Evolutionary conservation across 2,329 filamentous ascomycete genomes (phyloP).

Genomic region (Lecanicillium sp.): DNA sequence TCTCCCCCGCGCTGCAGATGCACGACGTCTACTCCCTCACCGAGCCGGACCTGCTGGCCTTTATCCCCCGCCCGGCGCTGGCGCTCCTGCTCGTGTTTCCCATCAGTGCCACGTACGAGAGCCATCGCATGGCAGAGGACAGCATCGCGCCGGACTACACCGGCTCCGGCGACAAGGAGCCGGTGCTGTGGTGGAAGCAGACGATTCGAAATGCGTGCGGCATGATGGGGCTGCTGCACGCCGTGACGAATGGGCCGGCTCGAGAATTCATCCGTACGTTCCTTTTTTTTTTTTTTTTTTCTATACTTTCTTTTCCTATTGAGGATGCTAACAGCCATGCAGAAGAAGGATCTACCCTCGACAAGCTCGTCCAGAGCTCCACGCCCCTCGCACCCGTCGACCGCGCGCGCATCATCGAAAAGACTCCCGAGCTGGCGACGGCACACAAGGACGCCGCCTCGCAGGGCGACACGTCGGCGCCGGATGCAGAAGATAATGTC

Average conservation of each 20-base stretch:
- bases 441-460: conserved; percentile 74
- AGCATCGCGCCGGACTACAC: conserved; percentile 52
- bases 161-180: conserved; percentile 60
- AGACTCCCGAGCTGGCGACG: conserved; percentile 63
- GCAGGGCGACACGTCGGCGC: conserved; percentile 70
- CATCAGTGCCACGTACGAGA: conserved; percentile 71
- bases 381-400: conserved; percentile 57
- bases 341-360: conserved; percentile 49
- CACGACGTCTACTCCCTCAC: conserved; percentile 90
- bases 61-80: conserved; percentile 80
- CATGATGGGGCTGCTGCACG: conserved; percentile 80
- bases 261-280: conserved; percentile 49
- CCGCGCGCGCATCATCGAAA: conserved; percentile 69
- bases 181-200: conserved; percentile 89
- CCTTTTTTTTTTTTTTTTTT: neutral
- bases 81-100: conserved; percentile 92
- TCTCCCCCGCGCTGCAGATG: conserved; percentile 68
- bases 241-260: conserved; percentile 68
- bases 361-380: conserved; percentile 60
- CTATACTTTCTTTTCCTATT: neutral
- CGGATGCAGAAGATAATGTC: conserved; percentile 69
- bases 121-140: conserved; percentile 68
- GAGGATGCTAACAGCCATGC: conserved; percentile 6
- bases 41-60: conserved; percentile 74
- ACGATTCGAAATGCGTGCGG: conserved; percentile 93